Conservation (phyloP, 768 basidiomycete genomes). For the Suillus subaureus region DNA sequence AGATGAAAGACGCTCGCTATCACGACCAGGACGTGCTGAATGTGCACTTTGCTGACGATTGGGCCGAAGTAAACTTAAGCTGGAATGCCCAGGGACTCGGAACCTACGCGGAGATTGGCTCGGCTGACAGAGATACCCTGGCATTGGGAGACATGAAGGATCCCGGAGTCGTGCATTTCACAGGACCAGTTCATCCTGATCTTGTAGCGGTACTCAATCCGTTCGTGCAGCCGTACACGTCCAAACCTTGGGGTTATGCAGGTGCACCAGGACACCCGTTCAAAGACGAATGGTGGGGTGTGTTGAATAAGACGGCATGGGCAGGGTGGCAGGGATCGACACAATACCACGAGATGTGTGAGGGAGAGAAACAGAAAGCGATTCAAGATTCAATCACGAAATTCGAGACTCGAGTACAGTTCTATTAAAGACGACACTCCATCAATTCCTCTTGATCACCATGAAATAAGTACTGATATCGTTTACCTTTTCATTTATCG, state of each 20-base stretch:
- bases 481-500: not conserved
- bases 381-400: conserved; percentile 2
- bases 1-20: conserved; percentile 34
- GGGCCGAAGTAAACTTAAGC: conserved; percentile 41
- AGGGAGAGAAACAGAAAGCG: conserved; percentile 19
- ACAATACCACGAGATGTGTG: conserved; percentile 22
- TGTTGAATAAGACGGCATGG: conserved; percentile 47
- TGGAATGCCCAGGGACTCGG: conserved; percentile 65
- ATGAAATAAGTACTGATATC: not conserved
- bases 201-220: conserved; percentile 50
- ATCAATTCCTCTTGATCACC: not conserved
- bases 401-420: conserved; percentile 1
- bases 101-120: conserved; percentile 45
- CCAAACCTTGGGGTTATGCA: conserved; percentile 62
- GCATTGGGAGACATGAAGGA: conserved; percentile 39
- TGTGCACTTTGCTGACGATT: conserved; percentile 43
- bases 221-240: conserved; percentile 52
- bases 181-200: conserved; percentile 53
- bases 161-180: conserved; percentile 57
- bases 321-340: conserved; percentile 31
- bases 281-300: conserved; percentile 48
- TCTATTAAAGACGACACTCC: not conserved
- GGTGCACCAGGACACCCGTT: conserved; percentile 55
- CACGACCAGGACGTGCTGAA: conserved; percentile 58
- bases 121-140: conserved; percentile 37